A percentile compares a stretch with the other conserved stretches of the same genome.
phyloP scores from a whole-genome alignment of 2,329 filamentous ascomycete species.

The Apiospora sp. region DNA sequence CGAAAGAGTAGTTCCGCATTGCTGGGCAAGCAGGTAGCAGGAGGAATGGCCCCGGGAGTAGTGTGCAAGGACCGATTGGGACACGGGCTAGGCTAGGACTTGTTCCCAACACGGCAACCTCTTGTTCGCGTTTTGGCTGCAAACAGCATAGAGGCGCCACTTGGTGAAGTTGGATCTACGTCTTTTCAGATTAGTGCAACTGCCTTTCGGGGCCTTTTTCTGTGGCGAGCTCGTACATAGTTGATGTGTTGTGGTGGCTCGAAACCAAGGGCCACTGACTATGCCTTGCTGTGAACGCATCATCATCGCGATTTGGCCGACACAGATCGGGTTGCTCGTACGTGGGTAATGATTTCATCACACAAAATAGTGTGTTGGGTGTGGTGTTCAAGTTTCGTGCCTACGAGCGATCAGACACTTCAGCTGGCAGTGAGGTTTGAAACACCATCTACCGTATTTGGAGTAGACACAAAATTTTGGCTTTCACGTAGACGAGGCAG shows the following conservation, averaged over 20 bases:
- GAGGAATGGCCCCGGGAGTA: not conserved
- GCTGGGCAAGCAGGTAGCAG: not conserved
- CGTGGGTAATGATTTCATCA: not conserved
- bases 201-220: not conserved
- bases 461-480: not conserved
- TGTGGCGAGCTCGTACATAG: not conserved
- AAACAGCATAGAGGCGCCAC: not conserved
- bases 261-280: not conserved
- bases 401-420: not conserved
- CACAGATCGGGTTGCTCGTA: not conserved
- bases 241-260: not conserved
- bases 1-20: not conserved
- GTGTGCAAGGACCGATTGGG: not conserved
- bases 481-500: no score
- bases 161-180: not conserved
- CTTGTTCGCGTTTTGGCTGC: not conserved
- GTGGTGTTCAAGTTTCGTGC: not conserved
- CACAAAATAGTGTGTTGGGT: not conserved
- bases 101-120: slow-evolving; percentile 4
- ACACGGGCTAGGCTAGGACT: not conserved
- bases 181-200: not conserved
- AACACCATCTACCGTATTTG: no score
- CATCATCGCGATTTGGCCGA: not conserved
- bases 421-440: no score
- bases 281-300: not conserved